phyloP scores from a whole-genome alignment of 352 stramenopile genomes.

The Nothophytophthora sp. region DNA sequence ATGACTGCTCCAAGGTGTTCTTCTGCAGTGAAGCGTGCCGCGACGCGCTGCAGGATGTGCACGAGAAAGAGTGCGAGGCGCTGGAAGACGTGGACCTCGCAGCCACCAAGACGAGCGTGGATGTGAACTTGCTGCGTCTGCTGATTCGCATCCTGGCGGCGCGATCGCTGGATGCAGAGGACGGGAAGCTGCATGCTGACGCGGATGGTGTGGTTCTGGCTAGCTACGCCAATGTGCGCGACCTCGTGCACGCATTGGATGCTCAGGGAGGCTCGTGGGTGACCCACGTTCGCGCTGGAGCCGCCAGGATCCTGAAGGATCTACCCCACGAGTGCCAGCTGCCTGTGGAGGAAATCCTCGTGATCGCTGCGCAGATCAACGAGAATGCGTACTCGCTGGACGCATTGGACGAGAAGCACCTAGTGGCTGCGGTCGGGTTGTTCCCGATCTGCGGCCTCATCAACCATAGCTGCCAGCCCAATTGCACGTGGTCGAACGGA shows the following conservation, averaged over 20 bases:
- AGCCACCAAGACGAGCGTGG: constrained; percentile 36
- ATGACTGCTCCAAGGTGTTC: constrained; percentile 49
- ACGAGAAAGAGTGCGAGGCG: constrained; percentile 44
- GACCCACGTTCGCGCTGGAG: constrained; percentile 31
- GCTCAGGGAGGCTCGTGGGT: constrained; percentile 27
- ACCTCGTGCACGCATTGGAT: constrained; percentile 41
- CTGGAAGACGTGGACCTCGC: constrained; percentile 48
- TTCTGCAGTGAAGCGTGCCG: constrained; percentile 51
- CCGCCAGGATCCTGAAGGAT: constrained; percentile 31
- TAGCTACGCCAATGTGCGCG: constrained; percentile 37
- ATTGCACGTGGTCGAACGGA: constrained; percentile 53
- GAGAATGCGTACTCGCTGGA: constrained; percentile 56
- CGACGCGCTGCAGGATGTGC: constrained; percentile 30
- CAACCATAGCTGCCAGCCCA: constrained; percentile 53
- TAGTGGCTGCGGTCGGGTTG: constrained; percentile 40
- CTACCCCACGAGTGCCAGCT: constrained; percentile 36
- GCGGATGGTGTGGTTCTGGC: constrained; percentile 14
- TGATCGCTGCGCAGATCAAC: constrained; percentile 49
- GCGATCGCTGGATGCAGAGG: constrained; percentile 20
- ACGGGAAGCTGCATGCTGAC: constrained; percentile 19
- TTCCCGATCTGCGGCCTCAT: constrained; percentile 46
- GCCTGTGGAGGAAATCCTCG: constrained; percentile 43
- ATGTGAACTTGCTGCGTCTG: constrained; percentile 44
- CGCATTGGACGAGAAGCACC: constrained; percentile 34
- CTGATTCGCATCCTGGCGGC: constrained; percentile 40